phyloP scores from a whole-genome alignment of 129 eudicot genomes.

The Helichrysum umbraculigerum region DNA sequence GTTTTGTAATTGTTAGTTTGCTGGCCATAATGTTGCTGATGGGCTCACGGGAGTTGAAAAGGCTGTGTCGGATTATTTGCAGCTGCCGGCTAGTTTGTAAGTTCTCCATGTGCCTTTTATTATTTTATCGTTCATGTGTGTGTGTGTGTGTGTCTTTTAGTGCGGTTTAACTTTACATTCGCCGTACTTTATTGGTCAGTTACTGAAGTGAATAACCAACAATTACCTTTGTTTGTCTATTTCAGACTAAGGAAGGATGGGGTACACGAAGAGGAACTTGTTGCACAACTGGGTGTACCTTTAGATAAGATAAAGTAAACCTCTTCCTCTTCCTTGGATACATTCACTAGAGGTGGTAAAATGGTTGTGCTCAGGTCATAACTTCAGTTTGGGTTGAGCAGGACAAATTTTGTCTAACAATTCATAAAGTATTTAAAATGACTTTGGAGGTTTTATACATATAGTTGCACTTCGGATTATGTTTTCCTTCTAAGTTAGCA shows the following conservation, averaged over 20 bases:
- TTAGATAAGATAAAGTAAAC: conserved; percentile 48
- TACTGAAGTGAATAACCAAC: not conserved
- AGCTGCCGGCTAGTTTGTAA: conserved; percentile 60
- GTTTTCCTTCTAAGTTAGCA: not conserved
- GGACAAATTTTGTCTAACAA: not conserved
- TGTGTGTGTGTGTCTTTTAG: not conserved
- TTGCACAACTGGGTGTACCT: conserved; percentile 44
- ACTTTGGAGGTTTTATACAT: not conserved
- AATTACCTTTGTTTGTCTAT: not conserved
- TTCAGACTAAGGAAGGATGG: conserved; percentile 69
- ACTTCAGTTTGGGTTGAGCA: not conserved
- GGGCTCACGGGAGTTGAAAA: conserved; percentile 49
- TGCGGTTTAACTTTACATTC: not conserved
- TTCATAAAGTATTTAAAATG: not conserved
- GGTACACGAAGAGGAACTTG: conserved; percentile 66
- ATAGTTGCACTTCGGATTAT: not conserved
- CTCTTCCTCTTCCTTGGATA: conserved; percentile 14
- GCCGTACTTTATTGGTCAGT: not conserved
- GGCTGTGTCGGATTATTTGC: conserved; percentile 53
- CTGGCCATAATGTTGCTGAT: conserved; percentile 42
- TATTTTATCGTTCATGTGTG: not conserved
- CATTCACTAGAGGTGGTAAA: not conserved
- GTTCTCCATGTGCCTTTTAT: conserved; percentile 25
- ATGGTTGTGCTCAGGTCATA: not conserved
- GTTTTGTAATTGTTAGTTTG: conserved; percentile 35